Base-by-base conservation (phyloP, 805 yeast species). In the Teunomyces aglyptinius region DNA sequence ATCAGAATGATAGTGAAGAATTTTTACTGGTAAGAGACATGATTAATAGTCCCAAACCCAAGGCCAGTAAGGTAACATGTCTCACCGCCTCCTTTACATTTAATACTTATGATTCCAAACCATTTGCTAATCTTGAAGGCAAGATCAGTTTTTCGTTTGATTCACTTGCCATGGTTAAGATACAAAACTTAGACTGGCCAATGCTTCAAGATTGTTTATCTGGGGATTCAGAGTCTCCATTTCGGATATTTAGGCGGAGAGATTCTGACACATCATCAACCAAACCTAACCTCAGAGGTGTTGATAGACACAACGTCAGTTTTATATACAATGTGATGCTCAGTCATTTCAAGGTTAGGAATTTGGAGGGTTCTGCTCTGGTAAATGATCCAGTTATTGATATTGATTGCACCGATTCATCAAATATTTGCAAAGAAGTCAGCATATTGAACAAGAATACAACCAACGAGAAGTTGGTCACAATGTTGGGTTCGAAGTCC, bases 51-150 rank as follows among this genome's bases (percentile, higher is more conserved):
- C 13, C 35, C 7, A 22, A 15, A 22, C 15, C 11, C 15, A 6
- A 24, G 18, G 6, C 26, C 8, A 15, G 31, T 10, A 24, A 49
- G 3, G 20, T 45, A 12, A 61, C 71, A 0, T 70, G 75, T 44
- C 53, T 72, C 55, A 68, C 76, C 1, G 29, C 70, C 13, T 60
- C 72, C 0, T 69, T 67, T 42, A 58, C 57, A n/a, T 72, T 56
- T 50, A 63, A 63, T 43, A 59, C 71, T 1, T 61, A 57, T 45
- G 69, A 65, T n/a, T 47, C 60, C 5, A 62, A 68, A 42, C 73
- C 73, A 2, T 66, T 70, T 47, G 34, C 49, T 7, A 49, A 58
- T 24, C 38, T 65, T 3, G 48, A 46, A 2, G 58, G 54, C 1
- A 59, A 63, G 20, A 57, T 65, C 6, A 34, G 46, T 0, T 48